These are phyloP conservation scores for Fomitopsis serialis DNA, from an alignment of 768 basidiomycete genomes.

Conservation along the genomic window DNA sequence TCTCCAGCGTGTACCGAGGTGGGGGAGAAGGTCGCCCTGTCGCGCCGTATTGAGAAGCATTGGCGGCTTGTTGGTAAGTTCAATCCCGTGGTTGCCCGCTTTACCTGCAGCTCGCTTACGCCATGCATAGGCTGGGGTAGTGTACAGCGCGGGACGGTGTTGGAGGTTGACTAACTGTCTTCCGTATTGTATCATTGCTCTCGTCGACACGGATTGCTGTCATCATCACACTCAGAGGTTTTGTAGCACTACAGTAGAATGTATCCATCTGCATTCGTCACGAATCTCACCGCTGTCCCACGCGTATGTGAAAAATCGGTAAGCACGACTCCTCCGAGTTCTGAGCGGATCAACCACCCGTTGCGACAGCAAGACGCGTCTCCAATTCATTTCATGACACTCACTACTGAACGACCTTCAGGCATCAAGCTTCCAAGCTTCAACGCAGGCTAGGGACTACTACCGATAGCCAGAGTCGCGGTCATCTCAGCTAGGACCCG, in stretches of 20 bases:
- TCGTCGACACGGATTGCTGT: background rate
- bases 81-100: background rate
- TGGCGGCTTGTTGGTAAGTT: slow-evolving; percentile 92
- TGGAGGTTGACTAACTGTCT: slow-evolving; percentile 60
- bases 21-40: slow-evolving; percentile 95
- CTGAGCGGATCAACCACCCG: no score
- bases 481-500: no score
- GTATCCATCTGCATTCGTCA: background rate
- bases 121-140: slow-evolving; percentile 56
- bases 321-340: no score
- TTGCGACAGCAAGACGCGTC: no score
- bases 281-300: background rate
- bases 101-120: slow-evolving; percentile 1
- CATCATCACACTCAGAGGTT: background rate
- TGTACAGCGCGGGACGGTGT: slow-evolving; percentile 77
- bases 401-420: no score
- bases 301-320: no score
- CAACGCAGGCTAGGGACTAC: no score
- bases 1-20: slow-evolving; percentile 95
- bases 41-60: slow-evolving; percentile 94
- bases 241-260: background rate
- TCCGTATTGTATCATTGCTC: slow-evolving; percentile 1
- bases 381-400: no score
- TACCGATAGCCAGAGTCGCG: no score
- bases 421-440: no score